Percentiles rank a stretch among this genome's conserved stretches.
Conservation (phyloP, 2,329 filamentous ascomycete species). For the Nothophaeocryptopus gaeumannii region DNA sequence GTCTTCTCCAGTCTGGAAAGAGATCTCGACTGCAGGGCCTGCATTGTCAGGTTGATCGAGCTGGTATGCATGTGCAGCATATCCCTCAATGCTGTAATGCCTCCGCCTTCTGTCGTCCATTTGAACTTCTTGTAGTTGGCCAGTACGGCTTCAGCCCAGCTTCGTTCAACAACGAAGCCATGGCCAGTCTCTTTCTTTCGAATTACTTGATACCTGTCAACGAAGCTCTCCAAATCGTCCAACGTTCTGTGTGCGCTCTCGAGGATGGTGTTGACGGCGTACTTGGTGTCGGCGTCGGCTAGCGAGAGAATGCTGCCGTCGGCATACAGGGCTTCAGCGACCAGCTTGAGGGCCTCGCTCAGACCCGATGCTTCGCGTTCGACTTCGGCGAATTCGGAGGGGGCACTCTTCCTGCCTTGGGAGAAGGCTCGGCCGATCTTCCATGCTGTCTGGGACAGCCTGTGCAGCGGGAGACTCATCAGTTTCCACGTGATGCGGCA, state of each 20-base stretch:
- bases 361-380: conserved; percentile 43
- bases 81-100: conserved; percentile 39
- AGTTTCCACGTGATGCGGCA: no score
- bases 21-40: conserved; percentile 45
- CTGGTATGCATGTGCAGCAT: conserved; percentile 45
- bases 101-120: conserved; percentile 47
- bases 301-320: conserved; percentile 36
- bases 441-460: conserved; percentile 46
- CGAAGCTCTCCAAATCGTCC: conserved; percentile 44
- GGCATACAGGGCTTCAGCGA: conserved; percentile 45
- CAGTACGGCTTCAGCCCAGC: conserved; percentile 45
- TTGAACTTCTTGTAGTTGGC: conserved; percentile 43
- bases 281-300: conserved; percentile 36
- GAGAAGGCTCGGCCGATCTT: conserved; percentile 46
- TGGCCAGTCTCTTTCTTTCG: conserved; percentile 40
- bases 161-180: conserved; percentile 43
- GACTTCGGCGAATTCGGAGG: conserved; percentile 43
- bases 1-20: conserved; percentile 32
- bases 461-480: no score
- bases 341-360: conserved; percentile 42
- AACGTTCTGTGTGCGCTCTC: conserved; percentile 41
- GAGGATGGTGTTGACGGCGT: conserved; percentile 41
- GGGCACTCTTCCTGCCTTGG: conserved; percentile 40
- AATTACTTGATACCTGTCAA: conserved; percentile 47
- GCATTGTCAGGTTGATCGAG: conserved; percentile 40